phyloP scores from a whole-genome alignment of 257 asterid genomes.

The Solanum pimpinellifolium region DNA sequence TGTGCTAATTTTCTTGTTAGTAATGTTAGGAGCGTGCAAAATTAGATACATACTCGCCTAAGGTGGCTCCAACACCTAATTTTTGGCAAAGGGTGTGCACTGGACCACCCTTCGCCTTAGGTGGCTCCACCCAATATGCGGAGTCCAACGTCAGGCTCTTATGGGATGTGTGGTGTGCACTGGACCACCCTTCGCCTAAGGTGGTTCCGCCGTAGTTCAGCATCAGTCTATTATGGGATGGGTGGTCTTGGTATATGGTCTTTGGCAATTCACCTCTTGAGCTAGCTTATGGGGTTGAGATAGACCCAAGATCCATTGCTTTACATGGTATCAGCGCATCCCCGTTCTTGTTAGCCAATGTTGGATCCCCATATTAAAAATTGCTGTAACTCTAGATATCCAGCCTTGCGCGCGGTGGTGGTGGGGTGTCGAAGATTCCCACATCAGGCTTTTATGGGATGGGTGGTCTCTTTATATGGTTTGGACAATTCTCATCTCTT shows the following conservation, averaged over 20 bases:
- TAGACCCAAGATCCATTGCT: neutral
- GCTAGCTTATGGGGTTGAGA: neutral
- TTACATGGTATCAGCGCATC: neutral
- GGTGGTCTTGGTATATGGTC: neutral
- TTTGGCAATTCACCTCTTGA: neutral
- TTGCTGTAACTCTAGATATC: neutral
- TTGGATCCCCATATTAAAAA: neutral
- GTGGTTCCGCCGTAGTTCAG: neutral
- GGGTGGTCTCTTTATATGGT: neutral
- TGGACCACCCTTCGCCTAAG: neutral
- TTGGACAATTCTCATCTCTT: neutral
- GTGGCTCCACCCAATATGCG: neutral
- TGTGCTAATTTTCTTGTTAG: neutral
- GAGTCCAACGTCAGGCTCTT: neutral
- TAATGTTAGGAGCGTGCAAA: neutral
- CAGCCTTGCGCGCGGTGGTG: neutral
- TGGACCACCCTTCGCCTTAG: neutral
- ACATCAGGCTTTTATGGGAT: neutral
- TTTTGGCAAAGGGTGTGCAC: neutral
- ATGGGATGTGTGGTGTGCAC: neutral
- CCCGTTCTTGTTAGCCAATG: neutral
- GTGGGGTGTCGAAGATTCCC: neutral
- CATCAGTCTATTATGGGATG: neutral
- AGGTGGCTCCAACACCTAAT: neutral
- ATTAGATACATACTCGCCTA: neutral